Base-by-base conservation (phyloP, 108 stramenopile genomes). In the Chaetoceros muelleri region DNA sequence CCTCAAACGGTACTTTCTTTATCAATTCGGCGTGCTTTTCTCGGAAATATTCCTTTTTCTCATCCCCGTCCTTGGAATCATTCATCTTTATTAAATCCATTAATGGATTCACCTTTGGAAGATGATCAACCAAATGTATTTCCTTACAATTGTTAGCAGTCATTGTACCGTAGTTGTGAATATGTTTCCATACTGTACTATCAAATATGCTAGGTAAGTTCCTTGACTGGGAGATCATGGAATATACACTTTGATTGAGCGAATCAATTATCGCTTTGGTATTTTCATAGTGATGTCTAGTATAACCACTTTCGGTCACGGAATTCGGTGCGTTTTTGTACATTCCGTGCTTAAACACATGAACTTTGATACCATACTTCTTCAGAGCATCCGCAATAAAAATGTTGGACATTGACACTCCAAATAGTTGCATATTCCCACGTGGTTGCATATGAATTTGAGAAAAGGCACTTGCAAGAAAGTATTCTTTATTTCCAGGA, bases 331-430 rank as follows among this genome's bases (percentile, higher is more conserved):
- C 72, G 56, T 78, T 89, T 70, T 89, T 85, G 67, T 80, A 89
- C 19, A 65, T 53, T 25, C 87, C 87, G 47, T 85, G 87, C 52
- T 85, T 85, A 50, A 80, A 85, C 34, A 89, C 84, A 60, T 89
- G 79, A 1, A 66, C 80, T 20, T 56, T 69, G 22, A 89, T 65
- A 22, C 87, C 87, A 64, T 89, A 84, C 47, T 73, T 80, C 16
- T 77, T 60, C 54, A 89, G 46, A 27, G 67, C 59, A n/a, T 61
- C 67, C 3, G 71, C 55, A 25, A 81, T 45, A 53, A 89, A 89
- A 16, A 61, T 34, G 59, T 73, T 70, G 24, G 65, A 62, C 21
- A 58, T 48, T 8, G 58, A 48, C 46, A 77, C 25, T 21, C 87
- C 87, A 62, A 70, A 76, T 45, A 89, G 65, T 51, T 79, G 63